These are phyloP conservation scores for Melaleuca quinquenervia DNA, from an alignment of 345 rosid genomes.

Conservation along the genomic window DNA sequence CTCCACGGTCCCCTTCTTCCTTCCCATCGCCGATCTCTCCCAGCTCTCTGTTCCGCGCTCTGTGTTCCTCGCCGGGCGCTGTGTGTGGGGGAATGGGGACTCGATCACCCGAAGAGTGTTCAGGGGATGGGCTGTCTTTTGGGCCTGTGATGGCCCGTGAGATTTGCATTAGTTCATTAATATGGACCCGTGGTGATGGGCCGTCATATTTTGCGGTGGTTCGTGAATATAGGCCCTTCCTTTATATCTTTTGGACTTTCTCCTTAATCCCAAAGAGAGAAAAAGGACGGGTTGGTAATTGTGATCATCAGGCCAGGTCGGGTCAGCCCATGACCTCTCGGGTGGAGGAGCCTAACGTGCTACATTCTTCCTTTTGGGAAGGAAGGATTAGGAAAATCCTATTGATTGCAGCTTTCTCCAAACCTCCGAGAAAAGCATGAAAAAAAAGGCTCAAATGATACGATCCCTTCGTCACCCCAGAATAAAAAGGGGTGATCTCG, in stretches of 20 bases:
- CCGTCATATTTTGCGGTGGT: not conserved
- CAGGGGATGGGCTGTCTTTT: not conserved
- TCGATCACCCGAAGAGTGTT: not conserved
- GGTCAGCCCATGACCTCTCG: too few species aligned
- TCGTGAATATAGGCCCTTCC: not conserved
- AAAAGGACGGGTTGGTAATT: not conserved
- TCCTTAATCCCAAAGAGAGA: not conserved
- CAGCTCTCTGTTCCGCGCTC: not conserved
- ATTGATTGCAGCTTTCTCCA: too few species aligned
- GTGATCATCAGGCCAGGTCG: too few species aligned
- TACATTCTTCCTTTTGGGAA: too few species aligned
- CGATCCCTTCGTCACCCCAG: too few species aligned
- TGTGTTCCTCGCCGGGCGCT: not conserved
- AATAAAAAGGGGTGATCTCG: too few species aligned
- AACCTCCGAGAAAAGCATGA: too few species aligned
- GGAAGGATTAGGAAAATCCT: too few species aligned
- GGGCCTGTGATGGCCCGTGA: not conserved
- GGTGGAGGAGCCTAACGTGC: too few species aligned
- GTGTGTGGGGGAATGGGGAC: not conserved
- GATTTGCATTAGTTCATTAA: not conserved
- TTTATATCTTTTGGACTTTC: not conserved
- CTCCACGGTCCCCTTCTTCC: constrained; percentile 79
- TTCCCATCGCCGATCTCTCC: constrained; percentile 50
- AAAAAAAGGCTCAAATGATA: too few species aligned
- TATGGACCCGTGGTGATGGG: not conserved